Evolutionary conservation across 257 asterid species (phyloP), one percentile per base, ranked within the genome.

Genomic region (Hygrophila difformis): DNA sequence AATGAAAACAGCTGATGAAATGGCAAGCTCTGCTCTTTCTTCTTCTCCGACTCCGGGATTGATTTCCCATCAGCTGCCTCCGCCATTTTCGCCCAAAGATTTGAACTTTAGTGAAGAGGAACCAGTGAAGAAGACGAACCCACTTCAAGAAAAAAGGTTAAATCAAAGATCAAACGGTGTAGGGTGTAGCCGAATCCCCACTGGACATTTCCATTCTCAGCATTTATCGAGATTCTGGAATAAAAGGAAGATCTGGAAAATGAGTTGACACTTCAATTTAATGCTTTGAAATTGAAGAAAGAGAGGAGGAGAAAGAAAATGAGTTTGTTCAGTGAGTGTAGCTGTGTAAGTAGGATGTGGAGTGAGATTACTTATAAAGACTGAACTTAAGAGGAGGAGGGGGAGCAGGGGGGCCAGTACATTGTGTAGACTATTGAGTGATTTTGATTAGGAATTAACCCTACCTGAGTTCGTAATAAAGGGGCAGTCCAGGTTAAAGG

Each of bases 11-110:
- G 84, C 79, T 68, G 71, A 49, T 64, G 71, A 39, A 75, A 75
- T 12, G 84, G 79, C 46, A 75, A 41, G 41, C 77, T 71, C 69
- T 75, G 79, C 53, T 68, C 84, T 18, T 75, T 75, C 72, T 75
- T 75, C 79, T 75, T 75, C 63, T 75, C 84, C 33, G 74, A 13
- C 67, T 68, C 76, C 59, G 84, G 77, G 74, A 68, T 64, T 64
- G 77, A 57, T 57, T 75, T 71, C 39, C 62, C 74, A 26, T 75
- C 83, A 16, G 47, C 69, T 18, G 54, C 65, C 58, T 75, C 84
- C 56, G 74, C 79, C 84, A 75, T 75, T 67, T 31, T 38, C n/a
- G n/a, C n/a, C n/a, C n/a, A n/a, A n/a, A n/a, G n/a, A n/a, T n/a
- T n/a, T n/a, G n/a, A n/a, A n/a, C n/a, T n/a, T n/a, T n/a, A n/a